phyloP scores from a whole-genome alignment of 768 basidiomycete genomes.

The Leccinum longicurvipes region DNA sequence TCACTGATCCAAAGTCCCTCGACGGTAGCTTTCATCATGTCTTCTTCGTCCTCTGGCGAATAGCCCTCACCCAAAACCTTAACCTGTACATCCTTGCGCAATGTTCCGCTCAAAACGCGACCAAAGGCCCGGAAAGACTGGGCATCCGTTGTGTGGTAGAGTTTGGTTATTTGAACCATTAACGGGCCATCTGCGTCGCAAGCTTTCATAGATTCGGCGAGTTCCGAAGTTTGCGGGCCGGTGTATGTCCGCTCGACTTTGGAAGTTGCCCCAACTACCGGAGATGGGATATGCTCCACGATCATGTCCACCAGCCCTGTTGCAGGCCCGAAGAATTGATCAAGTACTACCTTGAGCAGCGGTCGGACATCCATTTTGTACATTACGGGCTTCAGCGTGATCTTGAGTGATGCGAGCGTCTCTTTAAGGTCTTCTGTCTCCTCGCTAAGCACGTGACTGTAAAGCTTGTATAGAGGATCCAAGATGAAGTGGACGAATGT shows the following conservation, averaged over 20 bases:
- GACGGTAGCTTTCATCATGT: slow-evolving; percentile 82
- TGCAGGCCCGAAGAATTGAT: slow-evolving; percentile 93
- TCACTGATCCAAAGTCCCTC: slow-evolving; percentile 91
- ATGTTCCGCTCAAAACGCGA: slow-evolving; percentile 87
- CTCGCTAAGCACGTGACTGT: slow-evolving; percentile 91
- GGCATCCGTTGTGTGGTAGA: slow-evolving; percentile 96
- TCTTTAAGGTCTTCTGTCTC: slow-evolving; percentile 84
- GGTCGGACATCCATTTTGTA: slow-evolving; percentile 99
- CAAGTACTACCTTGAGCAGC: slow-evolving; percentile 85
- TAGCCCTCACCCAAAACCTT: slow-evolving; percentile 99
- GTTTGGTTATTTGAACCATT: slow-evolving; percentile 90
- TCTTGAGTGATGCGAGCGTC: slow-evolving; percentile 75
- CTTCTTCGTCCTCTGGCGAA: slow-evolving; percentile 98
- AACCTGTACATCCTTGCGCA: slow-evolving; percentile 76
- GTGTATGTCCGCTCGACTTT: slow-evolving; percentile 87
- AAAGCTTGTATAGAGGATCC: slow-evolving; percentile 95
- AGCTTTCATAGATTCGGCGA: slow-evolving; percentile 75
- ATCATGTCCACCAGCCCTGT: slow-evolving; percentile 93
- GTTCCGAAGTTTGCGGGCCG: slow-evolving; percentile 79
- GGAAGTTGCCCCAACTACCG: slow-evolving; percentile 49
- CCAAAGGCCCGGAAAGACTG: slow-evolving; percentile 97
- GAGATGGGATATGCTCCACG: slow-evolving; percentile 86
- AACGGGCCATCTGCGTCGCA: slow-evolving; percentile 85
- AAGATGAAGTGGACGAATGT: slow-evolving; percentile 96
- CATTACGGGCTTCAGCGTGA: slow-evolving; percentile 86